These are phyloP conservation scores for Nannochloris sp. DNA, from an alignment of 139 green algal species.

Conservation along the genomic window DNA sequence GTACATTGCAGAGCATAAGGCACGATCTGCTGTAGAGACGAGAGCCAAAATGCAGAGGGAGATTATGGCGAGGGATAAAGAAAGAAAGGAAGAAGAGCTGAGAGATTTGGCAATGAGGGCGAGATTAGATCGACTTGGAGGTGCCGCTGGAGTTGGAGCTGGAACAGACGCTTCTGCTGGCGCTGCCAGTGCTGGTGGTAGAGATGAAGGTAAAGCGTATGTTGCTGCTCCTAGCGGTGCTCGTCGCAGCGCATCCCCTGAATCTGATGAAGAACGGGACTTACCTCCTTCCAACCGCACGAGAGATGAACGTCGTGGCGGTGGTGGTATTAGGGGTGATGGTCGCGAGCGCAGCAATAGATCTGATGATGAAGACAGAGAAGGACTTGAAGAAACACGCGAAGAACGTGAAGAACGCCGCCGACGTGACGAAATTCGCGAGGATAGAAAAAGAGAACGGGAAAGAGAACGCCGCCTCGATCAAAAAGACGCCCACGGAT, in stretches of 20 bases:
- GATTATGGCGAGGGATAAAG: slow-evolving; percentile 73
- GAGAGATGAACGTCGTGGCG: neutral
- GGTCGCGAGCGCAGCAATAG: too few species aligned
- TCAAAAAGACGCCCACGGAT: slow-evolving; percentile 47
- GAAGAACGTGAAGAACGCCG: slow-evolving; percentile 74
- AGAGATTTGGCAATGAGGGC: slow-evolving; percentile 83
- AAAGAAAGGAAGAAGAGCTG: slow-evolving; percentile 91
- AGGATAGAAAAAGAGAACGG: slow-evolving; percentile 73
- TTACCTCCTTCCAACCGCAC: neutral
- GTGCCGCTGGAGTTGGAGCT: slow-evolving; percentile 1
- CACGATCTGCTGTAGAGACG: slow-evolving; percentile 61
- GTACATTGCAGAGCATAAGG: slow-evolving; percentile 91
- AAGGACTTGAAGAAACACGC: slow-evolving; percentile 7
- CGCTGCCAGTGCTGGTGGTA: neutral
- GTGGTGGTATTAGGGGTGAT: neutral
- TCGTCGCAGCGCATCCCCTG: neutral
- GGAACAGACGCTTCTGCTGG: slow-evolving; percentile 3
- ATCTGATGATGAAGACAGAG: neutral
- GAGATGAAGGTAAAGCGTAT: slow-evolving; percentile 1
- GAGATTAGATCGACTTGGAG: slow-evolving; percentile 73
- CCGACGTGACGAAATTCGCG: slow-evolving; percentile 72
- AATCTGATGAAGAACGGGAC: slow-evolving; percentile 21
- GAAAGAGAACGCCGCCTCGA: slow-evolving; percentile 86
- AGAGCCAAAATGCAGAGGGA: slow-evolving; percentile 81
- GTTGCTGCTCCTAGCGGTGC: neutral